Conservation (phyloP, 768 basidiomycete species). For the Lentinula raphanica region DNA sequence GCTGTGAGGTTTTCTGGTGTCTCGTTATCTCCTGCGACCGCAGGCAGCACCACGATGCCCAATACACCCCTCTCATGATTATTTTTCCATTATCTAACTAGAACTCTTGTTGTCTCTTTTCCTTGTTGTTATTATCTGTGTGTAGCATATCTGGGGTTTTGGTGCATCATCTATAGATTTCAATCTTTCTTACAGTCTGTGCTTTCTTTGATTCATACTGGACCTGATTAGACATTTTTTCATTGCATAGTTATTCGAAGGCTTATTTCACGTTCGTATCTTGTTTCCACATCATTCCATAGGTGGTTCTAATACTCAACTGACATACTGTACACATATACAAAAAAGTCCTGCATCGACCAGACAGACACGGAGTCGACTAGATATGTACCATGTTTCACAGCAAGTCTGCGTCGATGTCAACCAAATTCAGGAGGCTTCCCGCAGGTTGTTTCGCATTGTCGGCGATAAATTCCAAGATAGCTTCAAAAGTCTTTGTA, state of each 20-base stretch:
- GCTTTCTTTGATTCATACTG: not conserved
- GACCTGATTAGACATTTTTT: too few species aligned
- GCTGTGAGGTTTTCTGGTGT: not conserved
- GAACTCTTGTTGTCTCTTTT: not conserved
- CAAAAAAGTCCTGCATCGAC: not conserved
- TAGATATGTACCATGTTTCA: too few species aligned
- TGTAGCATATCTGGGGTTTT: not conserved
- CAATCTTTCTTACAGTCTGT: not conserved
- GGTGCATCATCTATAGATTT: not conserved
- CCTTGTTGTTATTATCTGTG: not conserved
- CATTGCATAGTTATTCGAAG: too few species aligned
- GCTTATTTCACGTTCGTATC: too few species aligned
- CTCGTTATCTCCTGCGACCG: not conserved
- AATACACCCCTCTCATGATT: not conserved
- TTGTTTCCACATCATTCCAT: too few species aligned
- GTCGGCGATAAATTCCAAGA: conserved; percentile 60
- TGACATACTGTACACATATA: not conserved
- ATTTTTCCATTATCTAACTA: not conserved
- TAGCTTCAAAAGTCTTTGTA: conserved; percentile 61
- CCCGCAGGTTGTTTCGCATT: conserved; percentile 63
- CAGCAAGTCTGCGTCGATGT: conserved; percentile 16
- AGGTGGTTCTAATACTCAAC: not conserved
- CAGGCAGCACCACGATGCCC: not conserved
- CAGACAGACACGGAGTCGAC: too few species aligned
- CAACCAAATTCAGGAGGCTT: conserved; percentile 60